Evolutionary conservation across 169 alveolate genomes (phyloP), one percentile per base, ranked within the genome.

Genomic region (Fabrea salina): DNA sequence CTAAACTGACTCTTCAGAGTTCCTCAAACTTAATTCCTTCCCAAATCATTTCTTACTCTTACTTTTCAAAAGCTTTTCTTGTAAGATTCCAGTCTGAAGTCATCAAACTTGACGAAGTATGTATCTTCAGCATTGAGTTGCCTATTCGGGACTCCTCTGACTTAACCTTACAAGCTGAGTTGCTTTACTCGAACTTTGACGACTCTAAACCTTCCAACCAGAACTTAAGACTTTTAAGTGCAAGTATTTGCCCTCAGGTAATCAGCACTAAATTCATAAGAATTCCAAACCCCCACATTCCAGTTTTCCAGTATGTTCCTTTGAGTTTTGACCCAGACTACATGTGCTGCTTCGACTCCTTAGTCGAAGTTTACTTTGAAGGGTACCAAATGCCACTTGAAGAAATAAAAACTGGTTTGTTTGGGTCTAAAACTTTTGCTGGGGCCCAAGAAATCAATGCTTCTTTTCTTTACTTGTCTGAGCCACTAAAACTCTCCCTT

Each of bases 21-120:
- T 35, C 49, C 16, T 27, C 32, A 43, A 43, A 70, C 5, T 25
- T 44, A 3, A 6, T 67, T 56, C 67, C 90, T 79, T 40, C 76
- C 49, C 56, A 49, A 79, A 22, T 53, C 33, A 32, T 61, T 51
- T 47, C 79, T 71, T 58, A 79, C 82, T 64, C 84, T 84, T 61
- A 76, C 71, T 22, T 79, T 90, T 54, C 75, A 4, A 74, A 89
- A 64, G 81, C 85, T 49, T 85, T 89, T 51, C 64, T 89, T 37
- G 84, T 89, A 25, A 77, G 91, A 61, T 89, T 83, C 66, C 87
- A 87, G 7, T 89, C 86, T 56, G 94, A 89, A 86, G 91, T 82
- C 64, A 59, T 89, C 2, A 90, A 86, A 75, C 33, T 89, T 37
- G 84, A 84, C 84, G 94, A 89, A 59, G 76, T 84, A 44, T 86